Evolutionary conservation across 202 grass and related monocot genomes (phyloP).

Genomic region (Zoysia matrella): DNA sequence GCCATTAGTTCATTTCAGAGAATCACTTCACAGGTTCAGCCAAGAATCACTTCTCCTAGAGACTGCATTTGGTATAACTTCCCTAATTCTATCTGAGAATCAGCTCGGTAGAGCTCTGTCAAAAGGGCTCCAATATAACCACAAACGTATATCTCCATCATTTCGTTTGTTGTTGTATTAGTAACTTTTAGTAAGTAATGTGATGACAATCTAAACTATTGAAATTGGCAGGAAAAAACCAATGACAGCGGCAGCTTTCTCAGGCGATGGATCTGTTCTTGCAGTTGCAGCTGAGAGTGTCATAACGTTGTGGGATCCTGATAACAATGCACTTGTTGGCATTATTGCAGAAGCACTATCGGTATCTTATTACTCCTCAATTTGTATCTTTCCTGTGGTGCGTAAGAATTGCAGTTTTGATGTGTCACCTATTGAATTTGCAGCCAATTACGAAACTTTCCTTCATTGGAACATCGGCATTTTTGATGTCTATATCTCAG

Average conservation of each 20-base stretch:
- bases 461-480: conserved; percentile 71
- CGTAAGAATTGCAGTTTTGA: conserved; percentile 28
- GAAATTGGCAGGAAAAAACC: conserved; percentile 71
- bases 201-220: conserved; percentile 1
- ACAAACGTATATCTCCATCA: not conserved
- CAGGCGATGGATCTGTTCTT: conserved; percentile 92
- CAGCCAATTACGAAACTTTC: conserved; percentile 79
- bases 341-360: conserved; percentile 86
- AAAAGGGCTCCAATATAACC: not conserved
- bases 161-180: conserved; percentile 14
- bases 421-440: conserved; percentile 42
- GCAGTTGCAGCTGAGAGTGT: conserved; percentile 83
- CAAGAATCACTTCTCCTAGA: too few relatives aligned
- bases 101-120: too few relatives aligned
- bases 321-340: conserved; percentile 76
- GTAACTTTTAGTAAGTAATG: not conserved
- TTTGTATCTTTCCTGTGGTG: not conserved
- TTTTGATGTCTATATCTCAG: conserved; percentile 69
- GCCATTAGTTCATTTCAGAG: too few relatives aligned
- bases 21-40: too few relatives aligned
- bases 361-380: conserved; percentile 52
- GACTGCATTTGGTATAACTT: too few relatives aligned
- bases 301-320: conserved; percentile 94
- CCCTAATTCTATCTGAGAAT: too few relatives aligned
- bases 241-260: conserved; percentile 85